phyloP scores from a whole-genome alignment of 306 rosid genomes.

The Hippophae tibetana region DNA sequence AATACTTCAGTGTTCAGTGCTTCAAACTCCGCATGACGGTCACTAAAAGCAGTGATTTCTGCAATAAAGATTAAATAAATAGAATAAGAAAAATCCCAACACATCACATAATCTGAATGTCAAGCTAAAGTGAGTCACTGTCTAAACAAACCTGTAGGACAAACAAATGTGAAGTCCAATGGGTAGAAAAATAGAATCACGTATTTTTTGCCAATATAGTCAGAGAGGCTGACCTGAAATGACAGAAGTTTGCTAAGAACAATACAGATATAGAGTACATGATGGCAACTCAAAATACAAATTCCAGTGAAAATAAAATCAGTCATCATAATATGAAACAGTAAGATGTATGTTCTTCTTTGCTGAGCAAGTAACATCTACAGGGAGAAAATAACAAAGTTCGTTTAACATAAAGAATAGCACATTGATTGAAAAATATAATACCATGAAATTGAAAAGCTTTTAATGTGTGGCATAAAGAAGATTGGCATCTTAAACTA shows the following conservation, averaged over 20 bases:
- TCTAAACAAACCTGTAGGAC: conserved; percentile 70
- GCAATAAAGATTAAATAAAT: conserved; percentile 13
- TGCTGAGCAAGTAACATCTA: not conserved
- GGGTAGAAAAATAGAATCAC: conserved; percentile 95
- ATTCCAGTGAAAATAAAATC: not conserved
- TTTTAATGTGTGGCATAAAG: too few relatives aligned
- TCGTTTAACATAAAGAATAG: too few relatives aligned
- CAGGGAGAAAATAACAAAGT: too few relatives aligned
- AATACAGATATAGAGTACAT: not conserved
- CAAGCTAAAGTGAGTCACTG: conserved; percentile 7
- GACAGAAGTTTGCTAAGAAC: not conserved
- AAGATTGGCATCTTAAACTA: too few relatives aligned
- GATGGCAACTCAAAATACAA: not conserved
- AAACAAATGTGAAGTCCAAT: conserved; percentile 88
- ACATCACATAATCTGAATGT: conserved; percentile 6
- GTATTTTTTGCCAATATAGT: conserved; percentile 80
- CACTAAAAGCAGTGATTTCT: conserved; percentile 97
- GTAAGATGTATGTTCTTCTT: too few relatives aligned
- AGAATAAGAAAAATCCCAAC: not conserved
- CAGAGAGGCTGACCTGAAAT: conserved; percentile 81
- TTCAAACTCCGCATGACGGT: conserved; percentile 65
- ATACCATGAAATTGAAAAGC: too few relatives aligned
- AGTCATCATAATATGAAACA: too few relatives aligned
- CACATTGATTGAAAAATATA: too few relatives aligned
- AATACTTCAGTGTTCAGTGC: conserved; percentile 63